phyloP scores from a whole-genome alignment of 176 grass and related monocot species.

The Raddia distichophylla region DNA sequence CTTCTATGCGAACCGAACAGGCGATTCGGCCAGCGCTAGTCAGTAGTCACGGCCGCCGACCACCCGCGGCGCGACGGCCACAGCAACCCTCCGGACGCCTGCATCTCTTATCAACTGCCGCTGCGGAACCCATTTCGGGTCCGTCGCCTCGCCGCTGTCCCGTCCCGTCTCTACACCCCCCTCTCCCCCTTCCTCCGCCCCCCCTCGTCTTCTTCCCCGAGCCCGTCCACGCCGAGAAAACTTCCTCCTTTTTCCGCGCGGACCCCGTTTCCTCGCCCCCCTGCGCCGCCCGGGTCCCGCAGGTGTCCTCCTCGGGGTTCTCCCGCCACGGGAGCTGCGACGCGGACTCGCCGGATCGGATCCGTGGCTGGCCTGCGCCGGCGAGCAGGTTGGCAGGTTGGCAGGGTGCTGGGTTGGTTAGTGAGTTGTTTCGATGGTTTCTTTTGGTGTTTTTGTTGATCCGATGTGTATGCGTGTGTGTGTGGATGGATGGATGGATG shows the following conservation, averaged over 20 bases:
- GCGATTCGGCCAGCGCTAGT: too few relatives aligned
- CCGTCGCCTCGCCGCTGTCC: neutral
- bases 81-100: neutral
- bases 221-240: neutral
- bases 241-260: neutral
- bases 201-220: neutral
- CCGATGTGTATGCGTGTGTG: neutral
- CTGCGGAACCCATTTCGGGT: neutral
- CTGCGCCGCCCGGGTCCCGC: neutral
- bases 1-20: too few relatives aligned
- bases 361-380: neutral
- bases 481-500: neutral
- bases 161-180: neutral
- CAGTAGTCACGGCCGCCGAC: too few relatives aligned
- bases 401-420: neutral
- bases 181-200: neutral
- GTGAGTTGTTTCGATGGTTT: neutral
- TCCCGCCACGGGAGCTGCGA: neutral
- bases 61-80: too few relatives aligned
- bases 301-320: neutral
- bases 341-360: neutral
- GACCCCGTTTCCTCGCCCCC: neutral
- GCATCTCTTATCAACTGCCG: neutral
- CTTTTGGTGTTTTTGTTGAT: neutral
- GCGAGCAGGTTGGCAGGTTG: conserved; percentile 19